phyloP scores from a whole-genome alignment of 1,284 basidiomycete genomes.

The Pascua sp. region DNA sequence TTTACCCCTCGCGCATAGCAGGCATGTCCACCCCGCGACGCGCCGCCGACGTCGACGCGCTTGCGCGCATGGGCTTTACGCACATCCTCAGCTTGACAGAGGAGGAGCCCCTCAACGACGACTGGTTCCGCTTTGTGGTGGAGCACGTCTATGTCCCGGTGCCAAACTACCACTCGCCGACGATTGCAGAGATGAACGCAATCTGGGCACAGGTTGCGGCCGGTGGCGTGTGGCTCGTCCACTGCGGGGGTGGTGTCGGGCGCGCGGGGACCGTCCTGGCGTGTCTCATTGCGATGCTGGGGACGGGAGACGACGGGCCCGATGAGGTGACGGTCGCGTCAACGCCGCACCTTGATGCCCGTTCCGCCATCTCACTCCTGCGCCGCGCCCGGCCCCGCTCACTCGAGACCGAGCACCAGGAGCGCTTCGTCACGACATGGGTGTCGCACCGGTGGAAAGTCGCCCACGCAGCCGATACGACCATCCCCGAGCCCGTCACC shows the following conservation, averaged over 20 bases:
- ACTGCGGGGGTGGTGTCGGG: slow-evolving; percentile 63
- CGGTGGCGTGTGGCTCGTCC: slow-evolving; percentile 55
- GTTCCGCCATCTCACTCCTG: slow-evolving; percentile 54
- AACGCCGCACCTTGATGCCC: slow-evolving; percentile 55
- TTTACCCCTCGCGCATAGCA: slow-evolving; percentile 59
- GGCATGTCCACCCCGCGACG: slow-evolving; percentile 60
- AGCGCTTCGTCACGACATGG: slow-evolving; percentile 58
- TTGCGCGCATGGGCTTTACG: slow-evolving; percentile 56
- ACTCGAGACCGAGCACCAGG: slow-evolving; percentile 58
- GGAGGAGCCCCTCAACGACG: slow-evolving; percentile 54
- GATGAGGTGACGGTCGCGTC: background rate
- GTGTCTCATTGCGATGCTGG: slow-evolving; percentile 59
- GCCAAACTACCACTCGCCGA: slow-evolving; percentile 57
- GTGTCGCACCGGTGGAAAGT: slow-evolving; percentile 61
- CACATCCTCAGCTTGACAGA: slow-evolving; percentile 61
- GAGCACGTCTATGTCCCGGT: slow-evolving; percentile 60
- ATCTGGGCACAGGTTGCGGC: slow-evolving; percentile 55
- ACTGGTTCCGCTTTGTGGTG: slow-evolving; percentile 56
- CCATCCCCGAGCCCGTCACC: slow-evolving; percentile 6
- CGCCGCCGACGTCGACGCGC: slow-evolving; percentile 55
- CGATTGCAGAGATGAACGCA: slow-evolving; percentile 61
- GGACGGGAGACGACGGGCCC: slow-evolving; percentile 33
- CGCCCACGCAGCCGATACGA: no score
- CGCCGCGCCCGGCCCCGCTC: slow-evolving; percentile 57
- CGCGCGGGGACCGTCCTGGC: slow-evolving; percentile 62